These are phyloP conservation scores for Quercus engelmannii DNA, from an alignment of 306 rosid species.

Conservation along the genomic window DNA sequence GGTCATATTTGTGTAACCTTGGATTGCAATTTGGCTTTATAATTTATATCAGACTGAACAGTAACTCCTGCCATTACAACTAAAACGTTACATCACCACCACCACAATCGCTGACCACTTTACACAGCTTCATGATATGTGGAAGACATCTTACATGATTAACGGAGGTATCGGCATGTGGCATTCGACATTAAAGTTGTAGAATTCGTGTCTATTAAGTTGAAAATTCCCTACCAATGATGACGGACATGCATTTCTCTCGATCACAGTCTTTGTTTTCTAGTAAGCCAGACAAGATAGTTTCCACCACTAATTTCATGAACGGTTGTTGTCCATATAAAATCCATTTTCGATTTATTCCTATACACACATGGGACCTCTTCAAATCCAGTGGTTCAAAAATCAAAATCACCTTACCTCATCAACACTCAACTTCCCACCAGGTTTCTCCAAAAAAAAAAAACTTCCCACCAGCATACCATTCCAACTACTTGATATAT, in stretches of 20 bases:
- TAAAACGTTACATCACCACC: not conserved
- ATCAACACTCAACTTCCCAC: not conserved
- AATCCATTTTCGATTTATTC: not conserved
- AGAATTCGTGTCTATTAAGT: too few relatives aligned
- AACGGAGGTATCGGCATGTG: not conserved
- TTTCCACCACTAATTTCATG: not conserved
- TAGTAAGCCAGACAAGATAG: not conserved
- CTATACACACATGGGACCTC: not conserved
- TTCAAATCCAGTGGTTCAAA: slow-evolving; percentile 1
- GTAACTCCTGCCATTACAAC: not conserved
- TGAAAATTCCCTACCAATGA: too few relatives aligned
- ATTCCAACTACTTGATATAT: not conserved
- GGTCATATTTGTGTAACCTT: not conserved
- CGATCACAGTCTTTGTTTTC: not conserved
- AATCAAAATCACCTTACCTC: not conserved
- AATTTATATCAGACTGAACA: not conserved
- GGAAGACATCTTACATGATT: not conserved
- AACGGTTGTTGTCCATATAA: slow-evolving; percentile 9
- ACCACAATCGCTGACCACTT: not conserved
- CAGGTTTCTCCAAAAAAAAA: too few relatives aligned
- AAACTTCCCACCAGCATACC: too few relatives aligned
- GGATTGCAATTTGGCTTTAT: not conserved
- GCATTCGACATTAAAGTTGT: too few relatives aligned
- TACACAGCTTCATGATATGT: not conserved
- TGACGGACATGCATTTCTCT: not conserved